phyloP scores from a whole-genome alignment of 345 rosid genomes.

The Bruguiera gymnorhiza region DNA sequence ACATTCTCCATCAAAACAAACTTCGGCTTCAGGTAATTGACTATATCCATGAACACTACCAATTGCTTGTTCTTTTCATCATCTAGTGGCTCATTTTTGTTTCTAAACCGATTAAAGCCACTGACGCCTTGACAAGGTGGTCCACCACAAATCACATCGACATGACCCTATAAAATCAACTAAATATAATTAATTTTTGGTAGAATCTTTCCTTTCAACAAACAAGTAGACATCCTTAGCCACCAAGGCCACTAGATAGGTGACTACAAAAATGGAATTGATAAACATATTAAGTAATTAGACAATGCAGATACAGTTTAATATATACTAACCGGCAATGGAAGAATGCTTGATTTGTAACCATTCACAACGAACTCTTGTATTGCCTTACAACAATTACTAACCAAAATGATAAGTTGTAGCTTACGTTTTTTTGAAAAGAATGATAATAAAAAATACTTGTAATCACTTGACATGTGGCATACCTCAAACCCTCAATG shows the following conservation, averaged over 20 bases:
- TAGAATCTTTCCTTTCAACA: no score
- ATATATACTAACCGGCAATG: constrained; percentile 54
- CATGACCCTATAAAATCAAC: constrained; percentile 43
- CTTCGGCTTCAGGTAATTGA: constrained; percentile 59
- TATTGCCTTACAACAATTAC: constrained; percentile 42
- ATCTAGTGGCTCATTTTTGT: constrained; percentile 41
- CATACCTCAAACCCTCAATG: constrained; percentile 50
- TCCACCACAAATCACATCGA: constrained; percentile 79
- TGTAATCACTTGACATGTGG: no score
- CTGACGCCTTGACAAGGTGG: constrained; percentile 91
- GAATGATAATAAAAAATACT: background rate
- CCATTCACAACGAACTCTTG: constrained; percentile 51
- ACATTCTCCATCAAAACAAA: constrained; percentile 80
- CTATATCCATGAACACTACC: constrained; percentile 59
- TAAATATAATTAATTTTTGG: no score
- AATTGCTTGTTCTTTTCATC: constrained; percentile 69
- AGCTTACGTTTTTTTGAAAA: background rate
- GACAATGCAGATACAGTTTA: background rate
- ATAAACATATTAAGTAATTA: background rate
- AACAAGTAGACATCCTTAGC: no score
- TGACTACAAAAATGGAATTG: background rate
- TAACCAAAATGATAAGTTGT: constrained; percentile 19
- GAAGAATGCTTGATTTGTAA: constrained; percentile 42
- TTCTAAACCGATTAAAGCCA: constrained; percentile 66
- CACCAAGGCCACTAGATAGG: no score